Base-by-base conservation (phyloP, 2,329 filamentous ascomycete species). In the Capronia americana region DNA sequence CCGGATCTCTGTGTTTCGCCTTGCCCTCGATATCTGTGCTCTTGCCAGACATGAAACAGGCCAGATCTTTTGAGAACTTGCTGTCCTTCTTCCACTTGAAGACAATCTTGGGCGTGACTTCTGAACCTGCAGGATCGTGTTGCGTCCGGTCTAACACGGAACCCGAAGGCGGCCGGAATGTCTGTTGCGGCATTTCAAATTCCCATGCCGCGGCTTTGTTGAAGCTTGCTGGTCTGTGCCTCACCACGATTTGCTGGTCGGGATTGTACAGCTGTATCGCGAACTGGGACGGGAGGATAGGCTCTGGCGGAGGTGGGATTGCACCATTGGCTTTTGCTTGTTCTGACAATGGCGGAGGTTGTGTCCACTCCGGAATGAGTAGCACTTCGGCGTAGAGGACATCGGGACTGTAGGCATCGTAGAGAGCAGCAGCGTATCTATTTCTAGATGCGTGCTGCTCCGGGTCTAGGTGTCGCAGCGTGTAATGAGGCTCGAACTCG, bases 21-120 rank as follows among this genome's bases (percentile, higher is more conserved):
- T 89, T 92, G 24, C 86, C 87, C 32, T 86, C 87, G 2, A 81
- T 76, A 58, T 86, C 84, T 0, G 90, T 86, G 12, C 87, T 90
- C 76, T 89, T 91, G 17, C 94, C 93, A 0, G 90, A 91, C 80
- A 97, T 85, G 77, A 90, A 93, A 78, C 93, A 97, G 1, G 91
- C 92, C 82, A 97, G 88, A 74, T 97, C 92, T 79, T 91, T 95
- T 65, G 89, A 91, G 62, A 97, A 80, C 70, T 92, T 90, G 69
- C 93, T 90, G 77, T 97, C 94, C 73, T 90, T 90, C 77, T 92
- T 92, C 94, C 94, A 98, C 51, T 87, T 89, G 75, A 98, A 97
- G 73, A 89, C 86, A 68, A 96, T 83, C 74, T 91, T 92, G 3
- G 93, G 93, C 0, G 88, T 87, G 12, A 79, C 74, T 44, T 82